Conservation (phyloP, 2,329 filamentous ascomycete species). For the Cryoendolithus antarcticus region DNA sequence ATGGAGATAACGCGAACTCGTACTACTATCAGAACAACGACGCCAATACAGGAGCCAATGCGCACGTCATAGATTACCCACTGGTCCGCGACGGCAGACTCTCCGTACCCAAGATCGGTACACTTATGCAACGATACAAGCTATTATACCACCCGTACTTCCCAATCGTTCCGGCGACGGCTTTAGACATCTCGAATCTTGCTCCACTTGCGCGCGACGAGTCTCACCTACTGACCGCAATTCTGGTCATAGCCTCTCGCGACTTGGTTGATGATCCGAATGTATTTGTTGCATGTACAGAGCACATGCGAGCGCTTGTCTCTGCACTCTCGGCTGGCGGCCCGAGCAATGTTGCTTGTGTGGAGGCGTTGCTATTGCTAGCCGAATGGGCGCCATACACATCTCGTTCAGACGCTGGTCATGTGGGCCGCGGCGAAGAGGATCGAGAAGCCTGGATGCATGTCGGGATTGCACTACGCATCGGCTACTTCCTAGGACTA, state of each 20-base stretch:
- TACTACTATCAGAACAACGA: slow-evolving; percentile 10
- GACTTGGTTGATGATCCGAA: slow-evolving; percentile 53
- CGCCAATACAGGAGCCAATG: slow-evolving; percentile 17
- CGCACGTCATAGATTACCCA: slow-evolving; percentile 26
- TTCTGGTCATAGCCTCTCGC: slow-evolving; percentile 59
- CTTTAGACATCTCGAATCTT: slow-evolving; percentile 43
- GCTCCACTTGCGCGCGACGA: slow-evolving; percentile 47
- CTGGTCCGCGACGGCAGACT: slow-evolving; percentile 30
- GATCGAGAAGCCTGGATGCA: slow-evolving; percentile 69
- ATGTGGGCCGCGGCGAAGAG: slow-evolving; percentile 59
- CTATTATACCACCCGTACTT: slow-evolving; percentile 59
- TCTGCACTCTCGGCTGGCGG: slow-evolving; percentile 54
- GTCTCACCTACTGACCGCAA: slow-evolving; percentile 55
- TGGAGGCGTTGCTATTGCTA: slow-evolving; percentile 56
- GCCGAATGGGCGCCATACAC: slow-evolving; percentile 64
- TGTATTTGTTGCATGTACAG: slow-evolving; percentile 53
- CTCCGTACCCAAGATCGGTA: slow-evolving; percentile 35
- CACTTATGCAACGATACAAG: slow-evolving; percentile 47
- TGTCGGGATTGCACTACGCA: slow-evolving; percentile 55
- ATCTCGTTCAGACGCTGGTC: slow-evolving; percentile 45
- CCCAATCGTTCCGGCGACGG: slow-evolving; percentile 50
- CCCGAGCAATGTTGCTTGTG: slow-evolving; percentile 56
- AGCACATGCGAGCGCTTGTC: slow-evolving; percentile 58
- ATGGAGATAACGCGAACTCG: slow-evolving; percentile 15
- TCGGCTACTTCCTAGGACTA: slow-evolving; percentile 58